phyloP scores from a whole-genome alignment of 768 basidiomycete species.

The Leccinum subtestaceum region DNA sequence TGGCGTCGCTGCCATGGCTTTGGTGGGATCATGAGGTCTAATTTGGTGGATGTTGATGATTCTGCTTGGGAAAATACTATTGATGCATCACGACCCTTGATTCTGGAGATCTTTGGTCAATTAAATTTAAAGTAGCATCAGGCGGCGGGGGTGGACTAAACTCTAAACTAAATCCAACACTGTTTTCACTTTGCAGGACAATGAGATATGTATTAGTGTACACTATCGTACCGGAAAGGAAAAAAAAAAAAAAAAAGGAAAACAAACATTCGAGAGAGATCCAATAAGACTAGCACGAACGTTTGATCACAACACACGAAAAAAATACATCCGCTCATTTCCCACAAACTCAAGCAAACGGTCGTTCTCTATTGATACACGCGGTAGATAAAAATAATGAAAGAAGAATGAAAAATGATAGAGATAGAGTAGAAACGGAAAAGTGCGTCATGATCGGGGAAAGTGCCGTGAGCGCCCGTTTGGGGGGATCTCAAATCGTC shows the following conservation, averaged over 20 bases:
- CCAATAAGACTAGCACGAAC: background rate
- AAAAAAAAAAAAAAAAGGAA: background rate
- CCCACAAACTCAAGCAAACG: background rate
- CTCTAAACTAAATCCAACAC: background rate
- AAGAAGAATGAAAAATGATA: background rate
- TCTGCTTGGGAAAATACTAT: background rate
- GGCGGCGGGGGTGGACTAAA: background rate
- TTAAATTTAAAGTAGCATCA: background rate
- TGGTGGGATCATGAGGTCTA: constrained; percentile 41
- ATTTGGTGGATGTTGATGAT: background rate
- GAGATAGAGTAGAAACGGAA: background rate
- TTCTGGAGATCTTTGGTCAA: background rate
- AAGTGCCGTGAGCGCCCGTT: background rate
- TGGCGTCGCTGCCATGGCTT: constrained; percentile 65
- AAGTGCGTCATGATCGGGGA: background rate
- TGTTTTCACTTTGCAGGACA: constrained; percentile 5
- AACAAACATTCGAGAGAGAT: background rate
- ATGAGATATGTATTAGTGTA: background rate
- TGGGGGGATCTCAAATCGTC: background rate
- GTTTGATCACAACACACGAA: background rate
- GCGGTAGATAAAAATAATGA: background rate
- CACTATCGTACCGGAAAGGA: constrained; percentile 1
- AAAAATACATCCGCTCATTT: constrained; percentile 8
- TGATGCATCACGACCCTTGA: background rate
- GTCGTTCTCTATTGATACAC: background rate